Conservation (phyloP, 176 grass and related monocot species). For the Carex myosuroides region DNA sequence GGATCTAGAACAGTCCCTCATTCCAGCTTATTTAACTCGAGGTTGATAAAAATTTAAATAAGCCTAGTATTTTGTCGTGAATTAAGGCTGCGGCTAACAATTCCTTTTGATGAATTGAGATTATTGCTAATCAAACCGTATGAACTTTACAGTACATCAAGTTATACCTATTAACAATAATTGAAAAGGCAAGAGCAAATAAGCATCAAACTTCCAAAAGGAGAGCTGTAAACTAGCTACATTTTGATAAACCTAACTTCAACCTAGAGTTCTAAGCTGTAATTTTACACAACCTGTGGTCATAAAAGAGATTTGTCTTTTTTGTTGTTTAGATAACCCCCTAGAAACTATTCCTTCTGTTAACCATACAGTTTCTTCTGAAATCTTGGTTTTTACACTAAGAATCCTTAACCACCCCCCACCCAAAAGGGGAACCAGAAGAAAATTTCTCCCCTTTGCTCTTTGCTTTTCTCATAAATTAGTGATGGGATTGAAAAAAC, state of each 20-base stretch:
- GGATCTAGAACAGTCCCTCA: not conserved
- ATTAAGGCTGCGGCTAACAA: not conserved
- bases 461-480: not conserved
- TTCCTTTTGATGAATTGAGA: not conserved
- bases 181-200: not conserved
- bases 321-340: not conserved
- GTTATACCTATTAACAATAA: not conserved
- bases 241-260: not conserved
- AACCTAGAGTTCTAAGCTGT: not conserved
- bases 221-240: not conserved
- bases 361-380: not conserved
- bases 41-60: not conserved
- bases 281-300: not conserved
- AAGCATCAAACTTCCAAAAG: not conserved
- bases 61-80: not conserved
- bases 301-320: not conserved
- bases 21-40: not conserved
- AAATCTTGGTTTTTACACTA: not conserved
- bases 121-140: not conserved
- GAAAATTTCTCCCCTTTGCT: not conserved
- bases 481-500: not conserved
- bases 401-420: not conserved
- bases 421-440: not conserved
- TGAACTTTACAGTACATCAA: not conserved
- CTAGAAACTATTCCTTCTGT: not conserved